Conservation (phyloP, 1,284 basidiomycete species). For the Cryptococcus sp. region DNA sequence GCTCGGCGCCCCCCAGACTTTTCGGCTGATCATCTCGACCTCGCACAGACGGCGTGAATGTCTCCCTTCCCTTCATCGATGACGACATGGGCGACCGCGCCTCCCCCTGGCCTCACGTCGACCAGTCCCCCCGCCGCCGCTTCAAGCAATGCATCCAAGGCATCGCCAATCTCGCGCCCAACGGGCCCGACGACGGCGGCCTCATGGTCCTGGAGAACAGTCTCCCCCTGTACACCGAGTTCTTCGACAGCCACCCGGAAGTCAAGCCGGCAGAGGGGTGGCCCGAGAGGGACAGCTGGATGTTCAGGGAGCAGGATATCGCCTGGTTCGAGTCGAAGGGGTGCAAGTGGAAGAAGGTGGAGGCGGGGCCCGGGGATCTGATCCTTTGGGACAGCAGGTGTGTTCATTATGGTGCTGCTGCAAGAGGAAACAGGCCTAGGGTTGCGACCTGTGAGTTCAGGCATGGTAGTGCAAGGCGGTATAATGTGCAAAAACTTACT, state of each 20-base stretch:
- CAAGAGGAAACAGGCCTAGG: slow-evolving; percentile 30
- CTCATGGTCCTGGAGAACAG: slow-evolving; percentile 49
- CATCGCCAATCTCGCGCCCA: slow-evolving; percentile 45
- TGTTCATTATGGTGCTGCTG: slow-evolving; percentile 38
- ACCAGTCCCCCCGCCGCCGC: slow-evolving; percentile 44
- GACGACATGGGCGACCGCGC: slow-evolving; percentile 25
- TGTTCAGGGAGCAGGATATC: slow-evolving; percentile 31
- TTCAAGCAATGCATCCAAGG: slow-evolving; percentile 51
- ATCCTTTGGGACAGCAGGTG: slow-evolving; percentile 38
- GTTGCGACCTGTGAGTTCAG: slow-evolving; percentile 33
- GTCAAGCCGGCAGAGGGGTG: slow-evolving; percentile 42
- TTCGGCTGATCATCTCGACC: slow-evolving; percentile 37
- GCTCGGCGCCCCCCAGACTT: not conserved
- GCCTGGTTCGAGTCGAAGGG: slow-evolving; percentile 41
- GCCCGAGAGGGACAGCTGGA: slow-evolving; percentile 39
- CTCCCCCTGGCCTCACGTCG: slow-evolving; percentile 47
- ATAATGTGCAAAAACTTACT: no score
- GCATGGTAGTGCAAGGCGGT: not conserved
- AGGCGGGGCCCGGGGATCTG: slow-evolving; percentile 36
- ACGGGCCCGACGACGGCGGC: slow-evolving; percentile 51
- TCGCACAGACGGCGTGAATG: slow-evolving; percentile 41
- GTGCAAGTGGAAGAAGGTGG: slow-evolving; percentile 39
- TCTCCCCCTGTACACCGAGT: slow-evolving; percentile 41
- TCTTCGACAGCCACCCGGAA: slow-evolving; percentile 41
- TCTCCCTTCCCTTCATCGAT: slow-evolving; percentile 41